A percentile compares a stretch with the other conserved stretches of the same genome.
These are phyloP conservation scores for Lepidium sativum DNA, from an alignment of 345 rosid species.

Conservation along the genomic window DNA sequence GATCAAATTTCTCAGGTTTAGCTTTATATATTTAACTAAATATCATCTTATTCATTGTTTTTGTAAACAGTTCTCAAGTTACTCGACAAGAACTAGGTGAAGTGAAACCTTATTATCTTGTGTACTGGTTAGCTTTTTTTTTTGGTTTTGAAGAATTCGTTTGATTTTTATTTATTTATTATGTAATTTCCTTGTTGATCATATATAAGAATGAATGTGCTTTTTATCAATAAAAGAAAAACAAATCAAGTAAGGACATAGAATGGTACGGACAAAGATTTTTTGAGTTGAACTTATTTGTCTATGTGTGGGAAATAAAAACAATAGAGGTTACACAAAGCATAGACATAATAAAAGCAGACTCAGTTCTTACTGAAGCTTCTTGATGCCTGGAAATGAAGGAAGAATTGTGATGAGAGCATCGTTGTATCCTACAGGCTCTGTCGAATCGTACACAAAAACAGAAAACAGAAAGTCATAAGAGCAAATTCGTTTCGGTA, in stretches of 20 bases:
- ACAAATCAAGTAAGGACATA: background rate
- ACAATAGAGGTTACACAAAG: background rate
- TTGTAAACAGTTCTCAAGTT: constrained; percentile 28
- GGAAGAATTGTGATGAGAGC: constrained; percentile 69
- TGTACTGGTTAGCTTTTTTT: too few species aligned
- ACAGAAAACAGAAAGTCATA: background rate
- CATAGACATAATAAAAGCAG: background rate
- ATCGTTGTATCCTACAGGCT: constrained; percentile 77
- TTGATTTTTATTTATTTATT: background rate
- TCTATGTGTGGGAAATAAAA: background rate
- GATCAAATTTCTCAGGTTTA: too few species aligned
- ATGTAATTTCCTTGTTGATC: constrained; percentile 2
- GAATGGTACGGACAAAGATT: background rate
- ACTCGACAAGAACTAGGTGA: constrained; percentile 29
- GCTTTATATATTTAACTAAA: background rate
- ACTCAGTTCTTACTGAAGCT: constrained; percentile 39
- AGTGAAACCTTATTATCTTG: too few species aligned
- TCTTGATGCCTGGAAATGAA: constrained; percentile 81
- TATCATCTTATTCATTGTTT: background rate
- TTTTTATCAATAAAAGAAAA: background rate
- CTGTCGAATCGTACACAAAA: constrained; percentile 25
- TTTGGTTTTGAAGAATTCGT: background rate
- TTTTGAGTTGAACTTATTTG: background rate
- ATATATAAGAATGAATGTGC: constrained; percentile 2
- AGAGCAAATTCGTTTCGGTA: background rate